phyloP scores from a whole-genome alignment of 192 early-diverging fungal species.

The Coemansia sp. region DNA sequence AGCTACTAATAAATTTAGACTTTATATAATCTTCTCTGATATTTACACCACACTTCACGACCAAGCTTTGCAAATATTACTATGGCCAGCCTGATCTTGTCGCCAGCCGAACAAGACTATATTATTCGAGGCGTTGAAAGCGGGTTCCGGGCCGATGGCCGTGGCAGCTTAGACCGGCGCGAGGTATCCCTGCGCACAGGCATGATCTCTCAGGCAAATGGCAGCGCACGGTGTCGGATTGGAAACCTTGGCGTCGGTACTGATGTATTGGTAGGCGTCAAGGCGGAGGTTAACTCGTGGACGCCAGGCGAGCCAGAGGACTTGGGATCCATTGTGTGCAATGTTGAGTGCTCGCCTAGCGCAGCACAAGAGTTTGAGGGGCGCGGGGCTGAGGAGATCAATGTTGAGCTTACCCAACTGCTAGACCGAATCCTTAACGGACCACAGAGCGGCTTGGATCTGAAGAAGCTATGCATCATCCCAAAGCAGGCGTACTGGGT shows the following conservation, averaged over 20 bases:
- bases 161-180: slow-evolving; percentile 74
- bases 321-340: slow-evolving; percentile 71
- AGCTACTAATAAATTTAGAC: background rate
- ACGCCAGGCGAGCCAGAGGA: slow-evolving; percentile 63
- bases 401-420: slow-evolving; percentile 81
- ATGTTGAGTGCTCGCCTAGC: slow-evolving; percentile 90
- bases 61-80: background rate
- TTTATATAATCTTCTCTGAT: background rate
- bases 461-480: slow-evolving; percentile 87
- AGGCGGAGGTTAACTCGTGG: slow-evolving; percentile 79
- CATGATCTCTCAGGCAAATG: slow-evolving; percentile 86
- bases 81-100: slow-evolving; percentile 62
- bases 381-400: slow-evolving; percentile 77
- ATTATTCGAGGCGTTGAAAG: slow-evolving; percentile 78
- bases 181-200: slow-evolving; percentile 80
- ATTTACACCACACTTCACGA: background rate
- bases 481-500: slow-evolving; percentile 89
- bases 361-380: slow-evolving; percentile 81
- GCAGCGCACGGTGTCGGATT: slow-evolving; percentile 71
- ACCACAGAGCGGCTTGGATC: slow-evolving; percentile 80
- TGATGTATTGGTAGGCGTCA: slow-evolving; percentile 92
- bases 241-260: slow-evolving; percentile 72
- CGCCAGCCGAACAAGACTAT: slow-evolving; percentile 79
- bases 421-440: slow-evolving; percentile 79
- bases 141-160: slow-evolving; percentile 87